These are phyloP conservation scores for Candida chauliodis DNA, from an alignment of 805 yeast species.

Conservation along the genomic window DNA sequence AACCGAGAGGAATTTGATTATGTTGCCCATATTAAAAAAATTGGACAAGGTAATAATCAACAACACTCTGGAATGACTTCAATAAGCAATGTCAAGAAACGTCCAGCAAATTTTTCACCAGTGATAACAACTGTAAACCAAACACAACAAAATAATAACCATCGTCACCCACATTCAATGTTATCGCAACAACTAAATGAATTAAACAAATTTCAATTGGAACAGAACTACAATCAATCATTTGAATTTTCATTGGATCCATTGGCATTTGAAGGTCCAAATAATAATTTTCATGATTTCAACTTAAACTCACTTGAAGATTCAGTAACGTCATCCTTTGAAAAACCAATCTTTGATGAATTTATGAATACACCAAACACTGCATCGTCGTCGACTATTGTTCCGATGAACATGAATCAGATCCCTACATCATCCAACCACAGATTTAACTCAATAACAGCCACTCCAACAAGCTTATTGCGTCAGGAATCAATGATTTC, in stretches of 20 bases:
- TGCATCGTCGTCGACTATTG: conserved; percentile 3
- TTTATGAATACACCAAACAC: conserved; percentile 5
- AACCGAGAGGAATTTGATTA: conserved; percentile 58
- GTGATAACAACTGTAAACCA: conserved; percentile 1
- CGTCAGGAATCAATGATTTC: conserved; percentile 29
- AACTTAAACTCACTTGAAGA: conserved; percentile 8
- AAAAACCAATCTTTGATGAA: conserved; percentile 9
- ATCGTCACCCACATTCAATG: not conserved
- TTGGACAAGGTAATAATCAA: conserved; percentile 34
- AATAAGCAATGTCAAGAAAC: conserved; percentile 13
- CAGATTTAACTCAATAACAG: conserved; percentile 4
- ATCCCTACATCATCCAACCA: conserved; percentile 4
- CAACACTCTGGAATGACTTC: conserved; percentile 6
- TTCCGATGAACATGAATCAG: conserved; percentile 7
- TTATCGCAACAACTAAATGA: conserved; percentile 5
- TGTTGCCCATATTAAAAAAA: conserved; percentile 57
- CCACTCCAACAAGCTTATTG: conserved; percentile 19
- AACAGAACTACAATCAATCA: conserved; percentile 1
- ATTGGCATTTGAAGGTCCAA: conserved; percentile 47
- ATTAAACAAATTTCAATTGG: not conserved
- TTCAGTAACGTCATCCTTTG: conserved; percentile 7
- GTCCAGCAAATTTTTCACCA: conserved; percentile 19
- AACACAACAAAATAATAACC: conserved; percentile 4
- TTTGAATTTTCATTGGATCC: conserved; percentile 41
- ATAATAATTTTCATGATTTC: conserved; percentile 13